These are phyloP conservation scores for Ascochyta viciae-villosae DNA, from an alignment of 2,329 filamentous ascomycete species.

Conservation along the genomic window DNA sequence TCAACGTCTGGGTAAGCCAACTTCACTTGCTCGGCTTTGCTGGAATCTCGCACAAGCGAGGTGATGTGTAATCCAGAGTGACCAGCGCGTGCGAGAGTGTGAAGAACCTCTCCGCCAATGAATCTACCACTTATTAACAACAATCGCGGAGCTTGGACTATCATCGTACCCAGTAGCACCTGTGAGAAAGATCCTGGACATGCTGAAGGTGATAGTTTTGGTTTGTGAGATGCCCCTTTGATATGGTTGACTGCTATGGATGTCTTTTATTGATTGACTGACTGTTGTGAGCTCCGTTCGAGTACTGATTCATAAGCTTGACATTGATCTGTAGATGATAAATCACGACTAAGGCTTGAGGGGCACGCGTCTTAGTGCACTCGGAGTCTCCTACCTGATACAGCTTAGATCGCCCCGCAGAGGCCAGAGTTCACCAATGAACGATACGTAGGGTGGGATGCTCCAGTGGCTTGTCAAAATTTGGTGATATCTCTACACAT, in stretches of 20 bases:
- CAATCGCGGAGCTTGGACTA: neutral
- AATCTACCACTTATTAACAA: conserved; percentile 2
- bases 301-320: conserved; percentile 2
- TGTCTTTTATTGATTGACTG: neutral
- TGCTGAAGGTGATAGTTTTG: neutral
- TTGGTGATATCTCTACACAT: conserved; percentile 5
- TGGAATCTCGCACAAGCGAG: conserved; percentile 13
- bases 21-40: conserved; percentile 15
- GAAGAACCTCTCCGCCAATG: conserved; percentile 19
- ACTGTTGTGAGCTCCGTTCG: neutral
- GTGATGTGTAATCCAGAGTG: conserved; percentile 8
- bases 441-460: neutral
- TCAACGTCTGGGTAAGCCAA: conserved; percentile 9
- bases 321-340: conserved; percentile 1
- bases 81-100: conserved; percentile 8
- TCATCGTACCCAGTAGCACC: conserved; percentile 18
- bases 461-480: neutral
- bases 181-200: conserved; percentile 15
- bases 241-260: neutral
- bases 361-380: neutral
- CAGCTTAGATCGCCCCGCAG: conserved; percentile 9
- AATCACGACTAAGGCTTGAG: neutral
- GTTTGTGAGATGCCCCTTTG: neutral
- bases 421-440: conserved; percentile 1
- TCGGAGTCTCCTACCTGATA: conserved; percentile 12